Percentiles rank a stretch among this genome's conserved stretches.
These are phyloP conservation scores for Lentinula edodes DNA, from an alignment of 768 basidiomycete genomes.

Conservation along the genomic window DNA sequence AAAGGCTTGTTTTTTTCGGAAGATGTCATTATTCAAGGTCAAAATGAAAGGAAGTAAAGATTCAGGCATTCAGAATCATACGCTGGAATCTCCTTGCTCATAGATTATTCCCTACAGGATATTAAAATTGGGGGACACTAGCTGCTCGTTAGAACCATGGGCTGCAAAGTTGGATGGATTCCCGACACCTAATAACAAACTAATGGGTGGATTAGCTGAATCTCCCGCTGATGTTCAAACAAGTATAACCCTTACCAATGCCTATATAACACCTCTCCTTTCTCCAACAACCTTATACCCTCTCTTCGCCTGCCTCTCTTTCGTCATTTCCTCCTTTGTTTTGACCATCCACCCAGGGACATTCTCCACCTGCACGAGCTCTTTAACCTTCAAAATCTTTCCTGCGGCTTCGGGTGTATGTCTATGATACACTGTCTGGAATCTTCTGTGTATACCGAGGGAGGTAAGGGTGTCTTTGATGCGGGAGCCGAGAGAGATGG, in stretches of 20 bases:
- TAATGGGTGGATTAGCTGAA: no score
- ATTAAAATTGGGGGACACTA: no score
- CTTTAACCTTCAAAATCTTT: constrained; percentile 84
- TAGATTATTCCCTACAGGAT: no score
- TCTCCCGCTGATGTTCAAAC: no score
- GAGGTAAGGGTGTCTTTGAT: constrained; percentile 73
- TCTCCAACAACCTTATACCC: constrained; percentile 55
- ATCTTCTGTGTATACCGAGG: constrained; percentile 76
- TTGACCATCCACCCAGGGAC: constrained; percentile 63
- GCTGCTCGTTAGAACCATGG: no score
- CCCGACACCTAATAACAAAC: neutral
- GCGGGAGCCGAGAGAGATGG: constrained; percentile 71
- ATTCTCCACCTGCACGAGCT: constrained; percentile 84
- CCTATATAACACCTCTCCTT: neutral
- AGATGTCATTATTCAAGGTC: no score
- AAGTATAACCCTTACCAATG: no score
- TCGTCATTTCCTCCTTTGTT: constrained; percentile 64
- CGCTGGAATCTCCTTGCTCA: no score
- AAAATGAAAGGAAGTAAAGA: no score
- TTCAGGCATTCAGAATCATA: no score
- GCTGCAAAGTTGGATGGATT: no score
- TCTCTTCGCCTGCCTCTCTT: constrained; percentile 57
- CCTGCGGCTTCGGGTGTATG: constrained; percentile 75
- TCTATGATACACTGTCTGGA: constrained; percentile 80
- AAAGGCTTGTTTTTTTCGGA: no score